Percentiles rank a stretch among this genome's conserved stretches.
Evolutionary conservation across 371 early-diverging fungal genomes (phyloP).

Genomic region (Saksenaea oblongispora): DNA sequence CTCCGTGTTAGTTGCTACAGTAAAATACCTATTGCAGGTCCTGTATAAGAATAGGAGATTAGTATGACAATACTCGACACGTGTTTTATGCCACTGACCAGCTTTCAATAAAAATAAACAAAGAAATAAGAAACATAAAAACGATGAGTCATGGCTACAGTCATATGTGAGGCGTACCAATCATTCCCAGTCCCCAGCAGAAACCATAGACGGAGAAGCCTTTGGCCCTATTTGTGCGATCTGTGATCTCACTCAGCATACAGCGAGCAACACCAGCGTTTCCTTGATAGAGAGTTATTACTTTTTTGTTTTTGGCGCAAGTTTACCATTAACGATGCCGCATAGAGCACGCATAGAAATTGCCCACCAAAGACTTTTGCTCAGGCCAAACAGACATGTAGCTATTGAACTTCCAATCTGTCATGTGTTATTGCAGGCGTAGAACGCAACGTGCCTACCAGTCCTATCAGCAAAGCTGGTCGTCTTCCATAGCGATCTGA

Average conservation of each 20-base stretch:
- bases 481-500: constrained; percentile 77
- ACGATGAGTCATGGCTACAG: background rate
- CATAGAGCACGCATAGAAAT: constrained; percentile 57
- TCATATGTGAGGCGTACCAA: constrained; percentile 4
- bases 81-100: background rate
- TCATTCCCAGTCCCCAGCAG: constrained; percentile 48
- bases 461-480: constrained; percentile 79
- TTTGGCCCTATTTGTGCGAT: constrained; percentile 62
- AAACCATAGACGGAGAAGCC: constrained; percentile 57
- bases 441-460: constrained; percentile 1
- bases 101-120: background rate
- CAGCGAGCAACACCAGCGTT: constrained; percentile 79
- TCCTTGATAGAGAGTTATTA: background rate
- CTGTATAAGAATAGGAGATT: background rate
- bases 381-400: constrained; percentile 66
- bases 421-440: background rate
- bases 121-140: background rate
- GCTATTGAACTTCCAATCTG: constrained; percentile 60
- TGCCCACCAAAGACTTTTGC: constrained; percentile 57
- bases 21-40: background rate
- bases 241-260: constrained; percentile 78
- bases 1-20: background rate
- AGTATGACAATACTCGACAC: background rate
- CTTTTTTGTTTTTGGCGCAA: background rate
- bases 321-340: constrained; percentile 63